phyloP scores from a whole-genome alignment of 352 stramenopile genomes.

The Blastocystis sp. region DNA sequence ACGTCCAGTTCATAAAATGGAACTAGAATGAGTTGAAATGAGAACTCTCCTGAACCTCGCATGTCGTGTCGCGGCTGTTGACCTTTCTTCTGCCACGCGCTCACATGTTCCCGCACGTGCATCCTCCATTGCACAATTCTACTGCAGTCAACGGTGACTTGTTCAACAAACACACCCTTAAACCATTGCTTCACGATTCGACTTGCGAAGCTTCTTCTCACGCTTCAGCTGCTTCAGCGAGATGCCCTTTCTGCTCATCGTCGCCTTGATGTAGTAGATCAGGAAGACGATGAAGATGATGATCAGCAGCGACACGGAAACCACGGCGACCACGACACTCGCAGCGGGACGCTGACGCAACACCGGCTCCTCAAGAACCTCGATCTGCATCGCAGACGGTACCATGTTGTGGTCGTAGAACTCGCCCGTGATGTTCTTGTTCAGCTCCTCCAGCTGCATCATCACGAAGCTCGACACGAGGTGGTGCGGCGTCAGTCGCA shows the following conservation, averaged over 20 bases:
- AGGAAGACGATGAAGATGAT: neutral
- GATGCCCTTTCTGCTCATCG: neutral
- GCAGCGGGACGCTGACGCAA: constrained; percentile 8
- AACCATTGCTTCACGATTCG: neutral
- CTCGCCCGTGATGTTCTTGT: constrained; percentile 6
- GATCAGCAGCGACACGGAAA: neutral
- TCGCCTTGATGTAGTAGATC: constrained; percentile 16
- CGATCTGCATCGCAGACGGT: neutral
- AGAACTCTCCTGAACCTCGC: no score
- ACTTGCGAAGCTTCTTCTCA: neutral
- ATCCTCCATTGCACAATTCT: no score
- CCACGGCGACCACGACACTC: neutral
- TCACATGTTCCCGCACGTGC: no score
- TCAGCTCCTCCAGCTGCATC: constrained; percentile 38
- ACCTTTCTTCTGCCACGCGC: no score
- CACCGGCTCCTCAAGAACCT: neutral
- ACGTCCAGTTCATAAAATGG: no score
- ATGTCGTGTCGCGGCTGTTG: no score
- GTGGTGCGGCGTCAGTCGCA: neutral
- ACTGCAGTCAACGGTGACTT: no score
- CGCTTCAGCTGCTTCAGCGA: neutral
- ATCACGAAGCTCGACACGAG: constrained; percentile 24
- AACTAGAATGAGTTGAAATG: no score
- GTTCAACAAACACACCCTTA: neutral
- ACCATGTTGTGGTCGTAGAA: neutral